Base-by-base conservation (phyloP, 1,284 basidiomycete species). In the Rhodotorula sp. region DNA sequence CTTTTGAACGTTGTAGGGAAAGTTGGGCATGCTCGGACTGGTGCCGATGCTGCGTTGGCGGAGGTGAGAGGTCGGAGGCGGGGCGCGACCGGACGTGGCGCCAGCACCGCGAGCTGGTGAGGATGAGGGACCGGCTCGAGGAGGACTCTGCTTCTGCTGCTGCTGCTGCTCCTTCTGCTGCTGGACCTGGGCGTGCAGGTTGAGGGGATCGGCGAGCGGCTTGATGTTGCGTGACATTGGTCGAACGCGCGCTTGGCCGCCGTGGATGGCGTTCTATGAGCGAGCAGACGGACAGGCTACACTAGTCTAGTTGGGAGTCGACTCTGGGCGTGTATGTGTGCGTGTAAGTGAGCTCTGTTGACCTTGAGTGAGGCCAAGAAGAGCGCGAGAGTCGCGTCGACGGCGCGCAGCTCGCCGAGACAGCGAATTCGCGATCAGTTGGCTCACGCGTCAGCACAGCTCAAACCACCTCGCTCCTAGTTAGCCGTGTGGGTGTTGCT, bases 1-100 rank as follows among this genome's bases (percentile, higher is more conserved):
- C 14, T 17, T 26, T 17, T n/a, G 29, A 12, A 29, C 26, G 53
- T 54, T 54, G 53, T 46, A 4, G 48, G 20, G 54, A 20, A 45
- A 57, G 26, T 26, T 62, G 26, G 26, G 44, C 33, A 14, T 15
- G 30, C 58, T 51, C 7, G 64, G 49, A 29, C 49, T 58, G 29
- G 53, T 54, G 53, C 55, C 60, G 29, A 42, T 64, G 17, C 64
- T 66, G 30, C 68, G 64, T 30, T 70, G 65, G 30, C 68, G 60
- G 10, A 70, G 60, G 56, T 66, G 62, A 22, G 57, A 26, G 3
- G 63, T 42, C 15, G 55, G 33, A 6, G 22, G 29, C 3, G 55
- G 12, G 45, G 49, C 46, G 46, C 37, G 68, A 51, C 24, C 64
- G 48, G 60, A 24, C 60, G 48, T 17, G 44, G 45, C n/a, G 3